Evolutionary conservation across 345 rosid genomes (phyloP).

Genomic region (Gossypium thurberi): DNA sequence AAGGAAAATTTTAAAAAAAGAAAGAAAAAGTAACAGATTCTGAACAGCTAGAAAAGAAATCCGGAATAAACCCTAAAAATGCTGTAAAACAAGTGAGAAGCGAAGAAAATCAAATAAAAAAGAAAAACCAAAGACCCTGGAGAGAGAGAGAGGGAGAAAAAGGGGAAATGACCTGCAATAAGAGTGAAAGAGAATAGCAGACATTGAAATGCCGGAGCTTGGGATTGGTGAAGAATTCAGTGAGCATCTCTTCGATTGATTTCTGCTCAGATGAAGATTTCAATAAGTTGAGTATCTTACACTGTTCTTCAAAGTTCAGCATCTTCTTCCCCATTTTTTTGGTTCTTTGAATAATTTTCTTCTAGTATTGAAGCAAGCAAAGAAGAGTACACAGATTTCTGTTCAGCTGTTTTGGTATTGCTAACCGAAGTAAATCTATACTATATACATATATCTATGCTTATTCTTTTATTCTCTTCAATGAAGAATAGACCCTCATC

Average conservation of each 20-base stretch:
- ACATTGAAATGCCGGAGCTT: constrained; percentile 40
- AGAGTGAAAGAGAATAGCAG: constrained; percentile 51
- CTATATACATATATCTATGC: too few relatives aligned
- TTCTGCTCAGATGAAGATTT: constrained; percentile 50
- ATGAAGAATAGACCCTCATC: too few relatives aligned
- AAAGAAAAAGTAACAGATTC: not conserved
- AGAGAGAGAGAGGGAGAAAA: not conserved
- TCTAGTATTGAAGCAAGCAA: too few relatives aligned
- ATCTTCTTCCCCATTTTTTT: constrained; percentile 12
- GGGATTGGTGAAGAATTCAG: constrained; percentile 47
- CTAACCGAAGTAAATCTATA: too few relatives aligned
- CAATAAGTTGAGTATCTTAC: constrained; percentile 33
- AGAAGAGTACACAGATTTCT: too few relatives aligned
- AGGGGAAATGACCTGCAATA: constrained; percentile 41
- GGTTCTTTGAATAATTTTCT: too few relatives aligned
- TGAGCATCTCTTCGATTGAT: constrained; percentile 40
- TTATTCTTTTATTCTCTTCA: too few relatives aligned
- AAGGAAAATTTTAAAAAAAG: not conserved
- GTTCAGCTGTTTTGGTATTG: too few relatives aligned
- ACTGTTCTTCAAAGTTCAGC: constrained; percentile 52
- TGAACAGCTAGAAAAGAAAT: not conserved
- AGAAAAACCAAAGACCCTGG: constrained; percentile 4
- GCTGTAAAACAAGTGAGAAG: not conserved
- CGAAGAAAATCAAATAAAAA: not conserved
- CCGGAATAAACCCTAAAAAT: not conserved